A percentile compares a stretch with the other conserved stretches of the same genome.
Conservation (phyloP, 805 yeast species). For the Yarrowia yakushimensis region DNA sequence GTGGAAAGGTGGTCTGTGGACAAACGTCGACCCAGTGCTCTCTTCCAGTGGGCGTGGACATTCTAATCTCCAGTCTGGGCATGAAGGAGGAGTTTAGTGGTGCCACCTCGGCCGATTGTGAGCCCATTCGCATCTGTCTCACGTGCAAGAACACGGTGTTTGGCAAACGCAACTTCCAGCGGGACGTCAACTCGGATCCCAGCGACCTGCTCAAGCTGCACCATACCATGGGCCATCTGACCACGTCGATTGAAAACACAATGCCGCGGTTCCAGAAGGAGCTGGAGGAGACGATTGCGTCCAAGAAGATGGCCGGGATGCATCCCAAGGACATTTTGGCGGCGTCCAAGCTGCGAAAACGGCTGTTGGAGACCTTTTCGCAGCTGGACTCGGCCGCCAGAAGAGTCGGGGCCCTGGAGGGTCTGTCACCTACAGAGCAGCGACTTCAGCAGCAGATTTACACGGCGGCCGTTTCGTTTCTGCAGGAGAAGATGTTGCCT, state of each 20-base stretch:
- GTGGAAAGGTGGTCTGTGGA: constrained; percentile 82
- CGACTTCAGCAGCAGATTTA: constrained; percentile 54
- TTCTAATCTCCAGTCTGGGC: constrained; percentile 35
- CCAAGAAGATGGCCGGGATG: constrained; percentile 36
- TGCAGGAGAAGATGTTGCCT: constrained; percentile 65
- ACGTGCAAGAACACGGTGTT: constrained; percentile 64
- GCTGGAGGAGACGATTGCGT: constrained; percentile 34
- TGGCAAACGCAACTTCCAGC: constrained; percentile 48
- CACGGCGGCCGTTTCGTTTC: constrained; percentile 52
- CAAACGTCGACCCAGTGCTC: constrained; percentile 64
- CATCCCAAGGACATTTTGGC: constrained; percentile 31
- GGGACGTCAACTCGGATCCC: constrained; percentile 41
- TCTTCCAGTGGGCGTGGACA: constrained; percentile 55
- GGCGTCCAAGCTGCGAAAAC: constrained; percentile 44
- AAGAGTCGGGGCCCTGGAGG: constrained; percentile 30
- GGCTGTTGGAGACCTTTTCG: constrained; percentile 49
- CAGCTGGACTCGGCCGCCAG: constrained; percentile 51
- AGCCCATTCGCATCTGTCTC: constrained; percentile 53
- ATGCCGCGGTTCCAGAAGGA: constrained; percentile 46
- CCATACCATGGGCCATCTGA: neutral
- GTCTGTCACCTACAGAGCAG: constrained; percentile 42
- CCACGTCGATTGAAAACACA: neutral
- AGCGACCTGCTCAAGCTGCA: constrained; percentile 29
- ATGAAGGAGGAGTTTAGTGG: constrained; percentile 23
- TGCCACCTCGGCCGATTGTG: constrained; percentile 25